These are phyloP conservation scores for Bodo saltans DNA, from an alignment of 78 protist species.

Conservation along the genomic window DNA sequence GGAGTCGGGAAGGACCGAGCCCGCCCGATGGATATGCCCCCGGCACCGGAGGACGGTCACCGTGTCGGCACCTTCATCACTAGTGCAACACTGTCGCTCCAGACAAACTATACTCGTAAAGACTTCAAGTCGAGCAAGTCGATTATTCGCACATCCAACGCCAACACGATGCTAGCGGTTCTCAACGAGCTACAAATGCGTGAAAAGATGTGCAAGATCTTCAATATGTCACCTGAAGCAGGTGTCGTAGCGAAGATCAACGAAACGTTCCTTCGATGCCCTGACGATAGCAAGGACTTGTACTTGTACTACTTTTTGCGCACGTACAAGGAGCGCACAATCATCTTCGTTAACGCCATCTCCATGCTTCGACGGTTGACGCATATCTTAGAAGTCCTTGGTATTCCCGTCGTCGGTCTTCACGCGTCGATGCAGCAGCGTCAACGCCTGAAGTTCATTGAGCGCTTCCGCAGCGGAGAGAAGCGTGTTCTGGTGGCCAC, in stretches of 20 bases:
- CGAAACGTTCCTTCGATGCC: constrained; percentile 24
- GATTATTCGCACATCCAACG: neutral
- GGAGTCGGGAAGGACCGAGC: neutral
- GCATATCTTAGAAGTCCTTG: constrained; percentile 36
- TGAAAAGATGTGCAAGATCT: neutral
- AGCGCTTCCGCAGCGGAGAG: constrained; percentile 16
- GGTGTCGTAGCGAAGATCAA: neutral
- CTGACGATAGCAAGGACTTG: constrained; percentile 38
- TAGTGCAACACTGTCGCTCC: neutral
- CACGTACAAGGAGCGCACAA: constrained; percentile 48
- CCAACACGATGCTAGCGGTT: neutral
- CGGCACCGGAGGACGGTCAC: neutral
- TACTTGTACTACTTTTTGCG: constrained; percentile 47
- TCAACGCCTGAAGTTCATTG: constrained; percentile 60
- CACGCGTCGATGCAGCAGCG: constrained; percentile 68
- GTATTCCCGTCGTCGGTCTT: constrained; percentile 8
- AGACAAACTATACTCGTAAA: neutral
- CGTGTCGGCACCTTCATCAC: neutral
- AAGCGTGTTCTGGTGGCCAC: constrained; percentile 19
- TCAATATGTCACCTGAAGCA: neutral
- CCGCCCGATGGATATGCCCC: neutral
- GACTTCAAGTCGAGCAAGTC: neutral
- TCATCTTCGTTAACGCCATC: constrained; percentile 77
- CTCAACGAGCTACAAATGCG: neutral
- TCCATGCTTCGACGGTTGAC: constrained; percentile 40